Evolutionary conservation across 2,329 filamentous ascomycete genomes (phyloP).

Genomic region (Epichloe uncinata): DNA sequence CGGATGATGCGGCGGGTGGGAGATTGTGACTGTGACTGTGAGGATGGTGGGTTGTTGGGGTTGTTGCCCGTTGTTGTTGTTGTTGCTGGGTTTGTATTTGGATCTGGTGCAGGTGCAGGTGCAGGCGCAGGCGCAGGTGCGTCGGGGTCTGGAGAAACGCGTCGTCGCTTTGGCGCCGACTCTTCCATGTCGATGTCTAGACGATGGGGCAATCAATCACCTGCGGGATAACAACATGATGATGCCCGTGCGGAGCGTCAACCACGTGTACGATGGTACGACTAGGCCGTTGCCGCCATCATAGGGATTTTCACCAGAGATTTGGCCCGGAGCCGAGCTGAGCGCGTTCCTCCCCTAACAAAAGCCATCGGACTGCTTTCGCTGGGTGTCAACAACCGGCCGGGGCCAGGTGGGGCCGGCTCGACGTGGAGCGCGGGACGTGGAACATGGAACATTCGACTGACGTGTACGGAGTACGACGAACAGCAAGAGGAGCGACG

Average conservation of each 20-base stretch:
- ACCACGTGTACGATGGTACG: neutral
- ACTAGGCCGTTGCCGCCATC: neutral
- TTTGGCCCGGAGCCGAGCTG: neutral
- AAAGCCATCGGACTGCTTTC: neutral
- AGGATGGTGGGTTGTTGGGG: conserved; percentile 2
- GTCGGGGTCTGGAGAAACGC: conserved; percentile 6
- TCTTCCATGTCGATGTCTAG: conserved; percentile 28
- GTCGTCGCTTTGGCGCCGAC: conserved; percentile 41
- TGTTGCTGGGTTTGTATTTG: neutral
- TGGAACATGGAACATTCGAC: neutral
- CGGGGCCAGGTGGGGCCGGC: neutral
- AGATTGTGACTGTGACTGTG: neutral
- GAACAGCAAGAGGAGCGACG: neutral
- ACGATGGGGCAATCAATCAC: neutral
- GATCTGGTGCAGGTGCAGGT: neutral
- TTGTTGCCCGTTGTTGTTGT: neutral
- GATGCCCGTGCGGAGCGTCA: neutral
- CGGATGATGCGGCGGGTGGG: conserved; percentile 20
- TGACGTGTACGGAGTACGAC: neutral
- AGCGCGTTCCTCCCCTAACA: conserved; percentile 4
- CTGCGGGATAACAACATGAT: conserved; percentile 4
- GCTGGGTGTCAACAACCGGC: neutral
- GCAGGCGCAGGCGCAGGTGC: neutral
- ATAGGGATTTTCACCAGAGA: neutral
- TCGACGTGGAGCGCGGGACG: neutral